Evolutionary conservation across 441 rosid genomes (phyloP), one percentile per base, ranked within the genome.

Genomic region (Adansonia gregorii): DNA sequence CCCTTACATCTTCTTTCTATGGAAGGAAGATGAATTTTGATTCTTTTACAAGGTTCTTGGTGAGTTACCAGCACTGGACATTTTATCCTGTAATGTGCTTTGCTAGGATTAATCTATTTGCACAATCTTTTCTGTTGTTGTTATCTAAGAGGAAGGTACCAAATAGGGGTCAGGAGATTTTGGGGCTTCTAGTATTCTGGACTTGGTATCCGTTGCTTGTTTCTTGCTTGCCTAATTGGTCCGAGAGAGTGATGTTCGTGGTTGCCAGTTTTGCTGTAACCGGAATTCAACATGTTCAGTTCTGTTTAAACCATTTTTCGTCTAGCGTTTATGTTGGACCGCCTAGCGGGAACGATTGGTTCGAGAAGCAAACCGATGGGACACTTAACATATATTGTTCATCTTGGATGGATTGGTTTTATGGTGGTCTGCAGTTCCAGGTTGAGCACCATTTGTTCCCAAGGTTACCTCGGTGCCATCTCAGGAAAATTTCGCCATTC

Each of bases 401-500:
- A 0, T 78, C 92, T 2, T 87, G 89, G 89, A 87, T 91, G 95
- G 95, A 91, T 75, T 91, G 95, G 95, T 91, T 91, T 80, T 90
- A 89, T 74, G 95, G 95, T 20, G 95, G 95, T 22, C 75, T 91
- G 61, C 92, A 91, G 78, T 91, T 89, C 79, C 93, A 91, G 83
- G 11, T 88, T 49, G 92, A 87, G 83, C 95, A 91, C 81, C 95
- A 91, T 80, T 76, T 91, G 82, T 91, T 91, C 46, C 95, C 95
- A 2, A 84, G 90, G 5, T 72, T 91, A 85, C 95, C 95, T 56
- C 74, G 95, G 6, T 77, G 90, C 84, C 81, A 91, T 8, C 93
- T 91, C 9, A 79, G 95, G 76, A 89, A 71, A 75, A 19, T 86
- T 51, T 82, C 95, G 5, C 95, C 95, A 0, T 82, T 91, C 31